A percentile compares a stretch with the other conserved stretches of the same genome.
These are phyloP conservation scores for Mycena indigotica DNA, from an alignment of 768 basidiomycete species.

Conservation along the genomic window DNA sequence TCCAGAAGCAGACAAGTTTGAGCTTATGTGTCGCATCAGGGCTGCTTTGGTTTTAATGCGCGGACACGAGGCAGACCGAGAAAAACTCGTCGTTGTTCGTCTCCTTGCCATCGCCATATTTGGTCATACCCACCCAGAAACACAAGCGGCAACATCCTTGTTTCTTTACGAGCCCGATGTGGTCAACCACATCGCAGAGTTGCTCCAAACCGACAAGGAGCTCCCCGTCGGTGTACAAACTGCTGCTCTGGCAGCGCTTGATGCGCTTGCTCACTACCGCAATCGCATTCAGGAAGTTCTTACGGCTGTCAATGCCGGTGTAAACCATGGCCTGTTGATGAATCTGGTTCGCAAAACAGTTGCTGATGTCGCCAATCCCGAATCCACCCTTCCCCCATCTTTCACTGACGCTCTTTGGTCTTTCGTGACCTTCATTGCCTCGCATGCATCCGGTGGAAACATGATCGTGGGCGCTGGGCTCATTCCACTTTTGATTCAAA, in stretches of 20 bases:
- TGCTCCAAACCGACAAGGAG: conserved; percentile 78
- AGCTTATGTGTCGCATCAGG: conserved; percentile 84
- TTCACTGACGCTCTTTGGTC: conserved; percentile 84
- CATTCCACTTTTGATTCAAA: conserved; percentile 84
- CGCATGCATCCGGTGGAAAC: conserved; percentile 81
- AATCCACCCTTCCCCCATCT: conserved; percentile 67
- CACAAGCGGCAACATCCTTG: conserved; percentile 73
- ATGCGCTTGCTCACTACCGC: conserved; percentile 86
- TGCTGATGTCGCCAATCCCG: conserved; percentile 64
- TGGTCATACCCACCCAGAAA: conserved; percentile 82
- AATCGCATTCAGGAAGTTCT: conserved; percentile 83
- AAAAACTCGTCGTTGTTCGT: conserved; percentile 79
- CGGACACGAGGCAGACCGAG: conserved; percentile 62
- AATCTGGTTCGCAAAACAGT: conserved; percentile 83
- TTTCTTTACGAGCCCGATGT: conserved; percentile 96
- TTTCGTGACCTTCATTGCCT: conserved; percentile 85
- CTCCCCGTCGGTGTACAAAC: conserved; percentile 77
- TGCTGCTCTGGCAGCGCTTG: conserved; percentile 85
- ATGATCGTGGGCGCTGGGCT: conserved; percentile 96
- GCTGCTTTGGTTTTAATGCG: conserved; percentile 68
- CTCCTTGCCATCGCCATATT: conserved; percentile 90
- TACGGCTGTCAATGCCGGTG: conserved; percentile 89
- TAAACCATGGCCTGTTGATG: conserved; percentile 95
- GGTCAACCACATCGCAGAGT: conserved; percentile 83
- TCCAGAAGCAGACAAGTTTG: conserved; percentile 83